These are phyloP conservation scores for Wilcoxina mikolae DNA, from an alignment of 495 filamentous ascomycete species.

Conservation along the genomic window DNA sequence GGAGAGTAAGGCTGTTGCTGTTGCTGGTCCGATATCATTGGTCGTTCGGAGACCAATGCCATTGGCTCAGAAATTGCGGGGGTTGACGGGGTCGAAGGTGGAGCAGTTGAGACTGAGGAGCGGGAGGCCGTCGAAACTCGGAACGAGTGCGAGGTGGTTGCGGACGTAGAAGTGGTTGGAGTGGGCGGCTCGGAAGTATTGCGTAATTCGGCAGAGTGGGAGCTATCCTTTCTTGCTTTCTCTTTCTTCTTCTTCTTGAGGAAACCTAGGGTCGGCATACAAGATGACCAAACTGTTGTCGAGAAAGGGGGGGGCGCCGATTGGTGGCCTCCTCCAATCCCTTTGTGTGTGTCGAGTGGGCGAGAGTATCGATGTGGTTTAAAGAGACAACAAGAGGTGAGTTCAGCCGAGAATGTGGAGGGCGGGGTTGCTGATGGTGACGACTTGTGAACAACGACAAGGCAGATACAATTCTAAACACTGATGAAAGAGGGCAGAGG, in stretches of 20 bases:
- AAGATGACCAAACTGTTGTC: slow-evolving; percentile 25
- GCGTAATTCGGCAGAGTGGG: slow-evolving; percentile 27
- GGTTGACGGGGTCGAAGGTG: slow-evolving; percentile 29
- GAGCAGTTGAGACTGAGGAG: slow-evolving; percentile 30
- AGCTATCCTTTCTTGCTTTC: slow-evolving; percentile 34
- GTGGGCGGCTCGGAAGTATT: slow-evolving; percentile 22
- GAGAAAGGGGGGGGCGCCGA: slow-evolving; percentile 23
- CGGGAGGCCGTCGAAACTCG: slow-evolving; percentile 39
- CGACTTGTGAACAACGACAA: slow-evolving; percentile 4
- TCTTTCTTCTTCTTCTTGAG: slow-evolving; percentile 96
- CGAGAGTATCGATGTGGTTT: background rate
- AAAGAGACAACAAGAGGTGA: slow-evolving; percentile 2
- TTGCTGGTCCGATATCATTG: slow-evolving; percentile 34
- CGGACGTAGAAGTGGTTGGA: slow-evolving; percentile 40
- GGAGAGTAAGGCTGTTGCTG: slow-evolving; percentile 30
- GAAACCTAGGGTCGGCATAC: slow-evolving; percentile 66
- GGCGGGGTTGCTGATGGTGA: slow-evolving; percentile 5
- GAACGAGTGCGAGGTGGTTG: slow-evolving; percentile 45
- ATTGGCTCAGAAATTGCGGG: slow-evolving; percentile 26
- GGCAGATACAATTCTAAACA: too few relatives aligned
- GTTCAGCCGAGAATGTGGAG: slow-evolving; percentile 8
- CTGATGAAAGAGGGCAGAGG: too few relatives aligned
- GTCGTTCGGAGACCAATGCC: slow-evolving; percentile 29
- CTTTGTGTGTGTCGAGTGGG: slow-evolving; percentile 20
- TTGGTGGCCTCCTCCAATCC: slow-evolving; percentile 27